Conservation (phyloP, 345 rosid species). For the Physaria fendleri region DNA sequence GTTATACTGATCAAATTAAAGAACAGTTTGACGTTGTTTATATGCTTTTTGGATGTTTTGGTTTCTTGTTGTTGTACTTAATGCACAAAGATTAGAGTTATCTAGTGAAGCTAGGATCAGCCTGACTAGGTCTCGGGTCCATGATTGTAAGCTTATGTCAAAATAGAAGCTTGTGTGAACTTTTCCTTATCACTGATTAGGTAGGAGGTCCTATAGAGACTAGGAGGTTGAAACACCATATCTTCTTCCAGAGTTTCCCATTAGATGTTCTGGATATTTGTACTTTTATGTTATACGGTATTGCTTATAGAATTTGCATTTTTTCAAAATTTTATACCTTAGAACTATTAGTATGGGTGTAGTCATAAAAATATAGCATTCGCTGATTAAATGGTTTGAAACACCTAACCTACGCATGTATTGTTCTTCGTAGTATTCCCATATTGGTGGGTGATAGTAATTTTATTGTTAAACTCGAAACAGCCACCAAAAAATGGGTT, state of each 20-base stretch:
- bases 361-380: no score
- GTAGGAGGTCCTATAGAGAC: background rate
- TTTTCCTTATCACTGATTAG: background rate
- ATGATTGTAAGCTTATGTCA: background rate
- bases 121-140: background rate
- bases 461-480: no score
- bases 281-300: no score
- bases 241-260: background rate
- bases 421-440: no score
- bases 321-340: no score
- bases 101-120: constrained; percentile 1
- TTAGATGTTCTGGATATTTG: no score
- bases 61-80: background rate
- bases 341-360: no score
- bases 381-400: no score
- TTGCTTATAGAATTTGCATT: no score
- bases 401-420: no score
- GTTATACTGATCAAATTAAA: constrained; percentile 15
- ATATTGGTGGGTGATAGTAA: no score
- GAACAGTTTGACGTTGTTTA: background rate
- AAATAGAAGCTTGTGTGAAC: background rate
- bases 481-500: no score
- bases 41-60: background rate
- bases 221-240: background rate
- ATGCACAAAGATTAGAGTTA: background rate